These are phyloP conservation scores for Ascochyta viciae-villosae DNA, from an alignment of 2,329 filamentous ascomycete genomes.

Conservation along the genomic window DNA sequence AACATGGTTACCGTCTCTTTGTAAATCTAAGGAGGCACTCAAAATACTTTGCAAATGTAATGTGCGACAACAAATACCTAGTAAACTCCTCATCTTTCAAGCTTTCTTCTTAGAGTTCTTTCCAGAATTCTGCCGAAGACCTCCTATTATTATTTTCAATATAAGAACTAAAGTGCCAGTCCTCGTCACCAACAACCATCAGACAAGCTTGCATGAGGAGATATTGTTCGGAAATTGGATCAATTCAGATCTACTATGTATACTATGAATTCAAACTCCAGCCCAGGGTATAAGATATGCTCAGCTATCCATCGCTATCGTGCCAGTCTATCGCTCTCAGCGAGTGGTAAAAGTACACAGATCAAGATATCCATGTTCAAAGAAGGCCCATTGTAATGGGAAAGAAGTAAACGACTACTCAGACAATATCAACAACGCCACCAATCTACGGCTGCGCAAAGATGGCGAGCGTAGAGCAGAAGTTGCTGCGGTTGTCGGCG, in stretches of 20 bases:
- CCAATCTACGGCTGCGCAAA: conserved; percentile 31
- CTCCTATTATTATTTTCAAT: too few relatives aligned
- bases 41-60: too few relatives aligned
- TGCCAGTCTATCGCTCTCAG: conserved; percentile 3
- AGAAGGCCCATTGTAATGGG: conserved; percentile 17
- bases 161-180: too few relatives aligned
- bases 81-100: too few relatives aligned
- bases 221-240: conserved; percentile 7
- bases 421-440: conserved; percentile 17
- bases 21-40: too few relatives aligned
- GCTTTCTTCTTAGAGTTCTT: too few relatives aligned
- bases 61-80: too few relatives aligned
- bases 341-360: conserved; percentile 3
- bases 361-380: conserved; percentile 5
- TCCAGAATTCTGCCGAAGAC: too few relatives aligned
- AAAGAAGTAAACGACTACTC: conserved; percentile 33
- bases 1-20: too few relatives aligned
- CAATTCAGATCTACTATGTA: conserved; percentile 13
- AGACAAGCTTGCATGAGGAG: background rate
- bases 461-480: conserved; percentile 56
- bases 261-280: conserved; percentile 13
- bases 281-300: conserved; percentile 20
- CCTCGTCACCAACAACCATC: background rate
- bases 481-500: conserved; percentile 56
- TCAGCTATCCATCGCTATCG: conserved; percentile 11